phyloP scores from a whole-genome alignment of 1,284 basidiomycete genomes.

The Ceraceosorus guamensis region DNA sequence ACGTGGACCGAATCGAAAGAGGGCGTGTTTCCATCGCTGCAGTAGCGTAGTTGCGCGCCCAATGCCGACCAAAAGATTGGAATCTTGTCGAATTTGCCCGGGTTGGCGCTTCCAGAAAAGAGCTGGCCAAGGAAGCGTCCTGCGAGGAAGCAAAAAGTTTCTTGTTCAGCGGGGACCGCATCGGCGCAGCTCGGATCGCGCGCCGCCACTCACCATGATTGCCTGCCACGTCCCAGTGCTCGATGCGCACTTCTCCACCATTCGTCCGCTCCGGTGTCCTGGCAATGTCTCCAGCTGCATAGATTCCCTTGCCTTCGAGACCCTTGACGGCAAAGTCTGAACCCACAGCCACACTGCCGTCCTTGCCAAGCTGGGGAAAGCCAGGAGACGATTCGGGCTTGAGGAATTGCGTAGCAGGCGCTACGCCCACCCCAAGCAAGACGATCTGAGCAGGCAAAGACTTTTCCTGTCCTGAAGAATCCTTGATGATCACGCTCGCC shows the following conservation, averaged over 20 bases:
- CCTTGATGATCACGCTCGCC: slow-evolving; percentile 60
- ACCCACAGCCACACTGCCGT: slow-evolving; percentile 75
- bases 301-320: slow-evolving; percentile 57
- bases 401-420: slow-evolving; percentile 74
- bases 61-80: slow-evolving; percentile 77
- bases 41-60: slow-evolving; percentile 73
- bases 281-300: slow-evolving; percentile 85
- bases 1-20: slow-evolving; percentile 68
- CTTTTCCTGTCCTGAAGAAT: slow-evolving; percentile 52
- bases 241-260: slow-evolving; percentile 59
- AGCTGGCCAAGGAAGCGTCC: slow-evolving; percentile 69
- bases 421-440: slow-evolving; percentile 81
- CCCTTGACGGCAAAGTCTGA: slow-evolving; percentile 66
- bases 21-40: slow-evolving; percentile 58
- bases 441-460: slow-evolving; percentile 70
- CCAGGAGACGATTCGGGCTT: slow-evolving; percentile 58
- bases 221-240: slow-evolving; percentile 86
- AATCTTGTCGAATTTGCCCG: slow-evolving; percentile 60
- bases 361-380: slow-evolving; percentile 49
- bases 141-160: background rate
- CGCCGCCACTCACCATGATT: slow-evolving; percentile 57
- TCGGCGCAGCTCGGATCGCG: background rate
- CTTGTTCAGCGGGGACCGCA: background rate
- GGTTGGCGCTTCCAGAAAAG: slow-evolving; percentile 50
- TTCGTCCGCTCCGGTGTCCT: slow-evolving; percentile 57